Conservation (phyloP, 805 yeast species). For the Barnettozyma californica region DNA sequence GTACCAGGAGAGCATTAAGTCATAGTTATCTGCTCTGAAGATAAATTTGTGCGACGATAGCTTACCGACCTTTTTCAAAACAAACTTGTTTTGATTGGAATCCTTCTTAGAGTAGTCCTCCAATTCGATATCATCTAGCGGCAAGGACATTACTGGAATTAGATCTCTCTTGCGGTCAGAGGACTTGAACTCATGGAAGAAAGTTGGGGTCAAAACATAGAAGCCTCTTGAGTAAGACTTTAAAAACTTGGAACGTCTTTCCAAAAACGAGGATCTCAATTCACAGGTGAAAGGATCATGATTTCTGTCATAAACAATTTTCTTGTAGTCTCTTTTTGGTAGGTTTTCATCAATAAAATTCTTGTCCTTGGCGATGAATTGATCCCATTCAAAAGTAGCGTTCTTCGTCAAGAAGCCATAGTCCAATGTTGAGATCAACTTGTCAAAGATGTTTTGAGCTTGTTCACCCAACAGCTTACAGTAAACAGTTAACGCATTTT, state of each 20-base stretch:
- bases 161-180: slow-evolving; percentile 78
- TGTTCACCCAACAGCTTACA: slow-evolving; percentile 68
- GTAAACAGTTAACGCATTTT: slow-evolving; percentile 69
- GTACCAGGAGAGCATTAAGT: slow-evolving; percentile 79
- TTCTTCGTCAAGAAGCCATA: slow-evolving; percentile 70
- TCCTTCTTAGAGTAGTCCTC: slow-evolving; percentile 79
- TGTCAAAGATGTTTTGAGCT: slow-evolving; percentile 64
- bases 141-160: slow-evolving; percentile 75
- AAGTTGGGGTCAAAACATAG: slow-evolving; percentile 86
- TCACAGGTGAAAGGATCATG: slow-evolving; percentile 63
- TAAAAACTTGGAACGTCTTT: slow-evolving; percentile 84
- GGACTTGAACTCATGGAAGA: slow-evolving; percentile 84
- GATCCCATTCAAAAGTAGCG: slow-evolving; percentile 83
- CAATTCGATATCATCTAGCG: slow-evolving; percentile 73
- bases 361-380: slow-evolving; percentile 66
- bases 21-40: slow-evolving; percentile 84
- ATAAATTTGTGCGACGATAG: slow-evolving; percentile 89
- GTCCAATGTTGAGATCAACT: slow-evolving; percentile 59
- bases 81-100: slow-evolving; percentile 65
- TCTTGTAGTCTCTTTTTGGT: slow-evolving; percentile 56
- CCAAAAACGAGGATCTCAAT: slow-evolving; percentile 75
- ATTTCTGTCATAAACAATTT: slow-evolving; percentile 62
- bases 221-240: slow-evolving; percentile 89
- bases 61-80: slow-evolving; percentile 70
- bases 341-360: slow-evolving; percentile 61